Evolutionary conservation across 768 basidiomycete species (phyloP), one percentile per base, ranked within the genome.

Genomic region (Boletellus emodensis): DNA sequence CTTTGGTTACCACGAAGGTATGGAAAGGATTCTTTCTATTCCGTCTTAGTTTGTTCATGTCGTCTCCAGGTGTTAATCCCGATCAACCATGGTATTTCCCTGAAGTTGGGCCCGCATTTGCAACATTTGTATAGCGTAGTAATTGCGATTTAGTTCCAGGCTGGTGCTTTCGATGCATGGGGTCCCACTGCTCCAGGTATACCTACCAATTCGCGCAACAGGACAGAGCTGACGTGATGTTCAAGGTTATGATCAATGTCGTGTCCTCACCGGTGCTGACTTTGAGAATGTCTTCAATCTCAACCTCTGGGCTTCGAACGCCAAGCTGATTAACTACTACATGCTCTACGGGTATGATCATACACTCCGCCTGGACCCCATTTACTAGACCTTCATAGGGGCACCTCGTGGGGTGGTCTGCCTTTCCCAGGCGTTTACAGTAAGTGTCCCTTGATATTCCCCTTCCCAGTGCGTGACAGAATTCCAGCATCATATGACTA

Each of bases 351-450:
- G 85, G 85, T 85, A 62, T 24, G 70, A 24, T 13, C 32, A 8
- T 30, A 35, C 35, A 34, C 37, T 49, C 24, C 20, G 9, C n/a
- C 36, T 34, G 39, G 36, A 3, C 15, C 0, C 22, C 10, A 18
- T 53, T 58, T 20, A 60, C 9, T 13, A 20, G 17, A 17, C 35
- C 18, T 20, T 57, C 43, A 44, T 51, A 90, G 90, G 8, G 90
- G 90, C 20, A 92, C 90, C 1, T 90, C 85, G 12, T 93, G 89
- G 88, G 90, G 87, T 36, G 85, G 76, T 10, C 72, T 92, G 38
- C 85, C 90, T 1, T 87, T 82, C 71, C 89, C 80, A 13, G 86
- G 83, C 9, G 90, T 87, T 14, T 83, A 84, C 61, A 82, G 75
- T 63, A 61, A 65, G 68, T 61, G 41, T 46, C 22, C 38, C 17